A percentile compares a stretch with the other conserved stretches of the same genome.
These are phyloP conservation scores for Hordeum pubiflorum DNA, from an alignment of 202 grass and related monocot species.

Conservation along the genomic window DNA sequence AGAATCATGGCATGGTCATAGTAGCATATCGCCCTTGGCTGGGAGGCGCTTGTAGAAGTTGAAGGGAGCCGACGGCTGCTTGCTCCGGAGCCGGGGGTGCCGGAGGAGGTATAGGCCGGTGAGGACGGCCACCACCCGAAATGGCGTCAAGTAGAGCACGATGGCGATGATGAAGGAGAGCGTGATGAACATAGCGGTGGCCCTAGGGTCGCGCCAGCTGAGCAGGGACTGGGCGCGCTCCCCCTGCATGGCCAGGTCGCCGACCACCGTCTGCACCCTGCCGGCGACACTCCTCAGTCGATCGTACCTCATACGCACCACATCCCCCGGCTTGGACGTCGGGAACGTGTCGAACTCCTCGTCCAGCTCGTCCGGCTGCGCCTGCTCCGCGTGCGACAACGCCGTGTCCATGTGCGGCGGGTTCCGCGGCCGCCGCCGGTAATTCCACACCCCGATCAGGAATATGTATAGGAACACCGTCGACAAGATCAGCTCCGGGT, in stretches of 20 bases:
- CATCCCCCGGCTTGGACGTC: slow-evolving; percentile 36
- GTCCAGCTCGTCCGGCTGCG: slow-evolving; percentile 57
- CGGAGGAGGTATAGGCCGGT: too few relatives aligned
- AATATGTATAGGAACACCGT: slow-evolving; percentile 69
- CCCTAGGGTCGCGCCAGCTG: slow-evolving; percentile 70
- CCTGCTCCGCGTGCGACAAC: slow-evolving; percentile 50
- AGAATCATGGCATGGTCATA: too few relatives aligned
- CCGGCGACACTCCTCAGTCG: slow-evolving; percentile 62
- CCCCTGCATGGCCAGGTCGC: slow-evolving; percentile 76
- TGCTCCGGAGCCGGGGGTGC: too few relatives aligned
- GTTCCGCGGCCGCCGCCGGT: slow-evolving; percentile 29
- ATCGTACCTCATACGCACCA: slow-evolving; percentile 67
- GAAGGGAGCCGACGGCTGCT: too few relatives aligned
- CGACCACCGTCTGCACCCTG: slow-evolving; percentile 68
- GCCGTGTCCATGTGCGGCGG: slow-evolving; percentile 69
- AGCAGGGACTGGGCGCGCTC: slow-evolving; percentile 64
- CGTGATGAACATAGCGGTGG: slow-evolving; percentile 44
- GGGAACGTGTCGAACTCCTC: slow-evolving; percentile 84
- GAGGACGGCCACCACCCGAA: too few relatives aligned
- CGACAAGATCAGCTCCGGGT: slow-evolving; percentile 71
- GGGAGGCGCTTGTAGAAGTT: too few relatives aligned
- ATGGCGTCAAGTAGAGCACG: too few relatives aligned
- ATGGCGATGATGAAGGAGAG: slow-evolving; percentile 8
- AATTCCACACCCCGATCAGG: slow-evolving; percentile 52
- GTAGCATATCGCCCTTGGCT: too few relatives aligned